phyloP scores from a whole-genome alignment of 202 grass and related monocot species.

The Zoysia matrella region DNA sequence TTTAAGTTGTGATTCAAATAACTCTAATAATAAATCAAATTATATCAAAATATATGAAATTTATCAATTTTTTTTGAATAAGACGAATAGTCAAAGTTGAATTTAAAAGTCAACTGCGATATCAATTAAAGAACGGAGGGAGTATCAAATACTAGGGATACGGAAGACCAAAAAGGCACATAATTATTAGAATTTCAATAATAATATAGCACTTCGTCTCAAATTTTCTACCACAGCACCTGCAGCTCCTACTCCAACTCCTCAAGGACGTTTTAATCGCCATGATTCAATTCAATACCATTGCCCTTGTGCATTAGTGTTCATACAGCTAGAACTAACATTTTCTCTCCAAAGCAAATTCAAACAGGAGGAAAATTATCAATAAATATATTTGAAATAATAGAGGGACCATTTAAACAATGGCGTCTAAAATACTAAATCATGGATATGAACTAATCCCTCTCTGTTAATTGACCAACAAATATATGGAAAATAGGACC shows the following conservation, averaged over 20 bases:
- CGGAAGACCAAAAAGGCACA: neutral
- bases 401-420: neutral
- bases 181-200: slow-evolving; percentile 1
- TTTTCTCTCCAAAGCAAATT: slow-evolving; percentile 9
- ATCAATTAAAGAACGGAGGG: no score
- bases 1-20: no score
- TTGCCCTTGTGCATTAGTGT: neutral
- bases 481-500: no score
- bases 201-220: neutral
- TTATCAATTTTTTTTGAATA: no score
- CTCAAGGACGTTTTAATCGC: no score
- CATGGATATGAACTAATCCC: neutral
- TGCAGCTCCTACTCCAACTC: no score
- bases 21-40: no score
- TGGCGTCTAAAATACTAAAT: slow-evolving; percentile 5
- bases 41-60: no score
- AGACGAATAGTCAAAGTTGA: no score
- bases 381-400: slow-evolving; percentile 5
- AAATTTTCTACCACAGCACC: neutral
- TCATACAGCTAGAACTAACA: neutral
- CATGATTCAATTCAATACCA: slow-evolving; percentile 5
- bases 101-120: no score
- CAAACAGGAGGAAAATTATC: neutral
- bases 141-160: neutral
- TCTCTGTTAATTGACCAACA: neutral